Conservation (phyloP, 192 early-diverging fungal genomes). For the Irineochytrium annulatum region DNA sequence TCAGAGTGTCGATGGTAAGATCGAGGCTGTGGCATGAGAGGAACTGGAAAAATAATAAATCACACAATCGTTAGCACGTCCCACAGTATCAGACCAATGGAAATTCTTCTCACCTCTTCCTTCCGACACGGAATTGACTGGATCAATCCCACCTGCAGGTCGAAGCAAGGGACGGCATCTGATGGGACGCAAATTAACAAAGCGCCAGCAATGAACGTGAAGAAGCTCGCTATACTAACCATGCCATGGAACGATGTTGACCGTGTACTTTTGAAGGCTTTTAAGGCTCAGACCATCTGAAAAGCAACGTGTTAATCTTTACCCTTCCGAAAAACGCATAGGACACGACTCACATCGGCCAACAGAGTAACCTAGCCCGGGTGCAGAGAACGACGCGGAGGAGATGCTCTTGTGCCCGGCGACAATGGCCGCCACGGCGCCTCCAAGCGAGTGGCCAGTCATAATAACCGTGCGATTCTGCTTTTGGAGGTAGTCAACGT, state of each 20-base stretch:
- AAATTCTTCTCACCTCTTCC: background rate
- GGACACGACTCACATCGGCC: background rate
- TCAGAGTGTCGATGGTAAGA: conserved; percentile 3
- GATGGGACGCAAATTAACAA: background rate
- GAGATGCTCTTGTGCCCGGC: background rate
- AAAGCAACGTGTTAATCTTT: background rate
- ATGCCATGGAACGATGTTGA: background rate
- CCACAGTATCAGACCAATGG: conserved; percentile 1
- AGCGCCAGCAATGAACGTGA: background rate
- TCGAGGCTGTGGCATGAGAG: conserved; percentile 5
- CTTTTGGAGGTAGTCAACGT: background rate
- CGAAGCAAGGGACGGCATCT: conserved; percentile 7
- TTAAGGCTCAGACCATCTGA: background rate
- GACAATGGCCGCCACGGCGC: conserved; percentile 12
- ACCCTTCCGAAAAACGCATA: background rate
- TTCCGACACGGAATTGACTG: background rate
- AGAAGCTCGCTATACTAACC: background rate
- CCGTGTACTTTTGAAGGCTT: background rate
- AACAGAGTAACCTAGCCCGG: conserved; percentile 15
- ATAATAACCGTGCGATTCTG: conserved; percentile 2
- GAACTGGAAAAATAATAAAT: background rate
- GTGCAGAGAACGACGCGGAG: conserved; percentile 9
- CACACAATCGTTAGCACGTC: too few species aligned
- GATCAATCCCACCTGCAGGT: conserved; percentile 7
- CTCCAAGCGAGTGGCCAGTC: conserved; percentile 13